Conservation (phyloP, 768 basidiomycete species). For the Exidia glandulosa region DNA sequence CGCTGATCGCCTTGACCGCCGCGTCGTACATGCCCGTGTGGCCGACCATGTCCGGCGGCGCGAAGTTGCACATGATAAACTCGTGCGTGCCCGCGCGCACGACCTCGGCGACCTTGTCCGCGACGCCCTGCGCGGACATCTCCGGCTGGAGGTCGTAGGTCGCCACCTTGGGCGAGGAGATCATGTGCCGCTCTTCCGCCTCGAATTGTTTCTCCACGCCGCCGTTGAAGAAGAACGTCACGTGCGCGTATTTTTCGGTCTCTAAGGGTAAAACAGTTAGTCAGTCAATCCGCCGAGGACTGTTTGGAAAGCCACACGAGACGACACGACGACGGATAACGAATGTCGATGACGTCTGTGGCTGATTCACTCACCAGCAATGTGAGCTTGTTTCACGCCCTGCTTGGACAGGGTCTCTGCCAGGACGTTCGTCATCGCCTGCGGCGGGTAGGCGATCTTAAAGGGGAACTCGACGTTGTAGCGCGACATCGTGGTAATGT, state of each 20-base stretch:
- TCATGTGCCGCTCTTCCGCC: slow-evolving; percentile 74
- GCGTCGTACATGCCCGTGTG: slow-evolving; percentile 90
- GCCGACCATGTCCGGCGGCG: slow-evolving; percentile 95
- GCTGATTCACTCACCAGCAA: slow-evolving; percentile 49
- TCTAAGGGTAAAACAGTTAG: slow-evolving; percentile 30
- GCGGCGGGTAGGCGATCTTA: slow-evolving; percentile 85
- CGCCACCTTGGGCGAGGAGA: slow-evolving; percentile 85
- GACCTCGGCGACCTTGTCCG: slow-evolving; percentile 85
- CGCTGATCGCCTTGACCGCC: slow-evolving; percentile 74
- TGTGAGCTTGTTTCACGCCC: slow-evolving; percentile 75
- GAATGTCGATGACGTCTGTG: not conserved
- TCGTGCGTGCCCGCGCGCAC: slow-evolving; percentile 60
- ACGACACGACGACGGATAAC: not conserved
- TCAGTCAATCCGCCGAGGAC: no score
- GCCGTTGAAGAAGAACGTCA: slow-evolving; percentile 98
- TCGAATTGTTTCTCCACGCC: slow-evolving; percentile 89
- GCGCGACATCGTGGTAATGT: slow-evolving; percentile 87
- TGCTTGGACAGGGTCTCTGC: slow-evolving; percentile 82
- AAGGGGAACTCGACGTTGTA: slow-evolving; percentile 92
- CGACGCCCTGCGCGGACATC: slow-evolving; percentile 84
- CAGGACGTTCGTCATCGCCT: slow-evolving; percentile 86
- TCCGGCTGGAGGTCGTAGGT: slow-evolving; percentile 88
- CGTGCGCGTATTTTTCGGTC: slow-evolving; percentile 97
- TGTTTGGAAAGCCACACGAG: not conserved
- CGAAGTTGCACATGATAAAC: slow-evolving; percentile 97